Evolutionary conservation across 257 asterid genomes (phyloP), one percentile per base, ranked within the genome.

Genomic region (Cinchona pubescens): DNA sequence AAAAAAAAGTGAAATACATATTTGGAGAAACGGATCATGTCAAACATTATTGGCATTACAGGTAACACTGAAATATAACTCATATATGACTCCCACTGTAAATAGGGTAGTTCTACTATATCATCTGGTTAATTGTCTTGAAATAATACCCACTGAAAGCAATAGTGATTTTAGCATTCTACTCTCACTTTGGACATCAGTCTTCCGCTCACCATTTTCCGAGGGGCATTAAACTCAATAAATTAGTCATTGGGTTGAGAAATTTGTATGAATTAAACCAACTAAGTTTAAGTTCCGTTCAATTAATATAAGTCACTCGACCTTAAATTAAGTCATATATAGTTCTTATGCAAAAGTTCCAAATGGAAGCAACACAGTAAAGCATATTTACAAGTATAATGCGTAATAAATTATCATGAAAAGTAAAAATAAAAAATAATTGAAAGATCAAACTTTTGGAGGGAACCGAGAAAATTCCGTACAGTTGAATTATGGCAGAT

Each of bases 401-500:
- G 45, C 8, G 45, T 5, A 40, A 40, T 5, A 40, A 1, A 40
- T 40, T 40, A 7, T 40, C 8, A 40, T 40, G 45, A 40, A 40
- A 7, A 40, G 7, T 40, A 7, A 40, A 40, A 40, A 38, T 38
- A 2, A 53, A 53, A 7, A 53, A 53, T 48, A 64, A 65, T 3
- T 19, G 59, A 51, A 49, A 51, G 59, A 51, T 56, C 15, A 25
- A 56, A 25, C 19, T 25, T 23, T 23, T 21, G 18, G 30, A 13
- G 18, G 32, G 4, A 27, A 15, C 34, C 29, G 27, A 30, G 65
- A 48, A 63, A 63, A 25, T 32, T 12, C 40, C 75, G 34, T 80
- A 94, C 99, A 40, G 99, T 89, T 25, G 97, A 94, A 75, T 92
- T 84, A 73, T 92, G 96, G 83, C 99, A 94, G 56, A 94, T 92